These are phyloP conservation scores for Tricholoma terreum DNA, from an alignment of 768 basidiomycete genomes.

Conservation along the genomic window DNA sequence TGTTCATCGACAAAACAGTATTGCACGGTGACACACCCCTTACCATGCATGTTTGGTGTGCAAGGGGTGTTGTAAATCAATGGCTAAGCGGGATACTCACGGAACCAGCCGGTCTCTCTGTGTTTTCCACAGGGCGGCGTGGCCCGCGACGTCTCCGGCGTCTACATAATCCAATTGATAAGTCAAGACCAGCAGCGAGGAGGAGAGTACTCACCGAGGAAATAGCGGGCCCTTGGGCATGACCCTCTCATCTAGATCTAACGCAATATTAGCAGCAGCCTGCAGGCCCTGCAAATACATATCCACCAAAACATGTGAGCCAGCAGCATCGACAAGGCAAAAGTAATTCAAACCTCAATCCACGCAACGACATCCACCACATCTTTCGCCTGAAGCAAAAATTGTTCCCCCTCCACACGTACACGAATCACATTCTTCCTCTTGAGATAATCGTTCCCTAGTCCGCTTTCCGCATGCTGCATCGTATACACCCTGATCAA, in stretches of 20 bases:
- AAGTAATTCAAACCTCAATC: slow-evolving; percentile 73
- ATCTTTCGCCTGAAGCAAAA: slow-evolving; percentile 85
- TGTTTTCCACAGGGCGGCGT: slow-evolving; percentile 1
- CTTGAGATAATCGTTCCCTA: slow-evolving; percentile 94
- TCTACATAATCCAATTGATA: slow-evolving; percentile 1
- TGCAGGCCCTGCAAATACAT: slow-evolving; percentile 64
- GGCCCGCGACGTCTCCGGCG: slow-evolving; percentile 9
- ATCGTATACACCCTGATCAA: slow-evolving; percentile 74
- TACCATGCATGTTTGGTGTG: not conserved
- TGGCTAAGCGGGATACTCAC: not conserved
- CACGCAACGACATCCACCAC: slow-evolving; percentile 86
- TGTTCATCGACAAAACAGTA: no score
- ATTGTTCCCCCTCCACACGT: slow-evolving; percentile 93
- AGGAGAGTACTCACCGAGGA: slow-evolving; percentile 57
- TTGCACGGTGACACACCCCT: not conserved
- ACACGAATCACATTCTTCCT: slow-evolving; percentile 91
- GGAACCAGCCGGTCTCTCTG: not conserved
- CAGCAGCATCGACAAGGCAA: slow-evolving; percentile 5
- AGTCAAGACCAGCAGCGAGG: not conserved
- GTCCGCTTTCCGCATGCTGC: slow-evolving; percentile 88
- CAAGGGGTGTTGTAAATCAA: not conserved
- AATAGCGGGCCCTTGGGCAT: slow-evolving; percentile 92
- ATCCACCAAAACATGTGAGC: not conserved
- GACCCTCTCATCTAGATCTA: slow-evolving; percentile 86
- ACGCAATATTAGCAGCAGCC: slow-evolving; percentile 85